Conservation (phyloP, 306 rosid species). For the Glycine tomentella region DNA sequence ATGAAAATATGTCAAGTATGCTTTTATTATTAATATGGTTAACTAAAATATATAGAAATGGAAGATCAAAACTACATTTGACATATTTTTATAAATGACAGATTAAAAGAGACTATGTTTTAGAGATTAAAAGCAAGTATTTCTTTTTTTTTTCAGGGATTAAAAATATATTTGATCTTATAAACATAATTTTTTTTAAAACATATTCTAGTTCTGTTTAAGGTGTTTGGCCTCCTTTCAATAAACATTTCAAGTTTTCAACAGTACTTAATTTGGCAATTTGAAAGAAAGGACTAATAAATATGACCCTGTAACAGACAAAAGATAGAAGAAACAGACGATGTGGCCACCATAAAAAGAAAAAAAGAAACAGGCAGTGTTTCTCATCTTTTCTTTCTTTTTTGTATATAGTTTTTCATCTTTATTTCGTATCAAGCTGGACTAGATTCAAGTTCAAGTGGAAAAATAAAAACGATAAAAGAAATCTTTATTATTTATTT, state of each 20-base stretch:
- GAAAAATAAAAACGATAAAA: not conserved
- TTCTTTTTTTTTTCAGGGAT: not conserved
- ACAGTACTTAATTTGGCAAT: not conserved
- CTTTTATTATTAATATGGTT: not conserved
- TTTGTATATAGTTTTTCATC: not conserved
- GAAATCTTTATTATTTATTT: constrained; percentile 21
- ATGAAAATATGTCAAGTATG: not conserved
- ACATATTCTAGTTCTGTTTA: not conserved
- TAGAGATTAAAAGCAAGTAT: not conserved
- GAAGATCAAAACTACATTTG: not conserved
- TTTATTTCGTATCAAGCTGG: not conserved
- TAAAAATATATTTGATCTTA: not conserved
- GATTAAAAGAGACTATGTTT: not conserved
- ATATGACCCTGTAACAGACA: not conserved
- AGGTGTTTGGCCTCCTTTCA: not conserved
- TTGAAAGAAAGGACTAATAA: not conserved
- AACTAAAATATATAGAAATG: not conserved
- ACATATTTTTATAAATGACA: not conserved
- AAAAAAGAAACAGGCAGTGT: not conserved
- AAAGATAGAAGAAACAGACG: not conserved
- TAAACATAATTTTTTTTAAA: too few species aligned
- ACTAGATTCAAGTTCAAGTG: not conserved
- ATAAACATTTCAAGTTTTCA: not conserved
- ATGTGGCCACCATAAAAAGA: not conserved
- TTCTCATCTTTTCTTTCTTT: not conserved